Percentiles rank a stretch among this genome's conserved stretches.
phyloP scores from a whole-genome alignment of 495 filamentous ascomycete genomes.

The Oidiodendron maius region DNA sequence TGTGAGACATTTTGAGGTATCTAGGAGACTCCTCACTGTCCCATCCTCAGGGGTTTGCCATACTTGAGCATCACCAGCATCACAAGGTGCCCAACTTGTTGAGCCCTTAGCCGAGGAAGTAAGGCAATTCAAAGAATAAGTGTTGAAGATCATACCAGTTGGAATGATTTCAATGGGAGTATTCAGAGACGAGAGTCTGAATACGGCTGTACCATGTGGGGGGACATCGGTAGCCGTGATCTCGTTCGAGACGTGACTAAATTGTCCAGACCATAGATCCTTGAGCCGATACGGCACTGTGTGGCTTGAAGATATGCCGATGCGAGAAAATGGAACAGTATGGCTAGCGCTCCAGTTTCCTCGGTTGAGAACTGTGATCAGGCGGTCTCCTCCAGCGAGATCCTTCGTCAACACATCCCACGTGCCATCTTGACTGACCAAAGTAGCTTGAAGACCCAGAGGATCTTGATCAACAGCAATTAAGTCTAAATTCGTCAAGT shows the following conservation, averaged over 20 bases:
- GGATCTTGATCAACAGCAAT: constrained; percentile 42
- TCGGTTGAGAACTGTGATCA: not conserved
- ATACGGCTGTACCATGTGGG: not conserved
- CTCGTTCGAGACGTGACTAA: not conserved
- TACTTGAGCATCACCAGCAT: not conserved
- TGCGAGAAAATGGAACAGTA: not conserved
- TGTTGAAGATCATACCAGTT: constrained; percentile 1
- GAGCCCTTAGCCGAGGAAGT: not conserved
- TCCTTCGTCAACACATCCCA: constrained; percentile 1
- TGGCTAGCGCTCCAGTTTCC: not conserved
- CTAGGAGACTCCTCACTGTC: not conserved
- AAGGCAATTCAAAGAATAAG: not conserved
- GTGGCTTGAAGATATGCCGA: not conserved
- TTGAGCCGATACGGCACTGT: too few relatives aligned
- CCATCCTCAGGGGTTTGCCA: not conserved
- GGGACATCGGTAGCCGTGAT: not conserved
- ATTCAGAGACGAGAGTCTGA: not conserved
- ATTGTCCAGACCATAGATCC: not conserved
- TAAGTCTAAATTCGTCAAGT: constrained; percentile 35
- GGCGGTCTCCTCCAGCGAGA: not conserved
- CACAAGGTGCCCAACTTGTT: not conserved
- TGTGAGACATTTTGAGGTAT: not conserved
- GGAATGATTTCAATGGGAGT: not conserved
- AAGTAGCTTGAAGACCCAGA: constrained; percentile 33
- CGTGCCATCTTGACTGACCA: constrained; percentile 8